Evolutionary conservation across 129 eudicot species (phyloP), one percentile per base, ranked within the genome.

Genomic region (Deinandra increscens): DNA sequence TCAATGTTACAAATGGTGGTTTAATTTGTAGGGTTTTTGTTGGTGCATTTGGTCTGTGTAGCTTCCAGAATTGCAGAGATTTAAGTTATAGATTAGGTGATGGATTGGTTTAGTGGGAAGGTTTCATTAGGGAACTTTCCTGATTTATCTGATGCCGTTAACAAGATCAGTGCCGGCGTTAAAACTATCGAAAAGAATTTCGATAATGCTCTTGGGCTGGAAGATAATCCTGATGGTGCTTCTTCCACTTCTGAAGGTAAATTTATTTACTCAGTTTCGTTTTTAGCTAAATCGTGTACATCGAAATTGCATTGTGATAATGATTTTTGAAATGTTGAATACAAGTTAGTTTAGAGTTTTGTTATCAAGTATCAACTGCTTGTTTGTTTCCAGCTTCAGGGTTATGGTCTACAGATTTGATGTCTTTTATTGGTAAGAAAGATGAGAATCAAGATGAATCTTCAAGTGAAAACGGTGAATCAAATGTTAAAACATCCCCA

Each of bases 61-160:
- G 38, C 15, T 55, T 75, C 5, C 72, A 73, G 55, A 53, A 44
- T 49, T 51, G 75, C 66, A n/a, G 69, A 73, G 71, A 51, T 70
- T 10, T 43, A 56, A 49, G 15, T 51, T 72, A 62, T 51, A 41
- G 50, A 59, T 39, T 72, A 41, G 49, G 54, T 66, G 64, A 93
- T 93, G 98, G 86, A 88, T 69, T 93, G 98, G 98, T 93, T 89
- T 59, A 81, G 97, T 44, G 95, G 85, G 85, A 93, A 85, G 78
- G 92, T 93, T 49, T 81, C 90, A 3, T 72, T 93, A 73, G 97
- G 95, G 74, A 87, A 87, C 80, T 93, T 93, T 53, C 82, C 96
- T 18, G 98, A 93, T 85, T 79, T 93, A 0, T 81, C 98, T 1
- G 98, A 82, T n/a, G 98, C 98, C 8, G 98, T 93, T 75, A 93